Percentiles rank a stretch among this genome's conserved stretches.
phyloP scores from a whole-genome alignment of 345 rosid species.

The Stellera chamaejasme region DNA sequence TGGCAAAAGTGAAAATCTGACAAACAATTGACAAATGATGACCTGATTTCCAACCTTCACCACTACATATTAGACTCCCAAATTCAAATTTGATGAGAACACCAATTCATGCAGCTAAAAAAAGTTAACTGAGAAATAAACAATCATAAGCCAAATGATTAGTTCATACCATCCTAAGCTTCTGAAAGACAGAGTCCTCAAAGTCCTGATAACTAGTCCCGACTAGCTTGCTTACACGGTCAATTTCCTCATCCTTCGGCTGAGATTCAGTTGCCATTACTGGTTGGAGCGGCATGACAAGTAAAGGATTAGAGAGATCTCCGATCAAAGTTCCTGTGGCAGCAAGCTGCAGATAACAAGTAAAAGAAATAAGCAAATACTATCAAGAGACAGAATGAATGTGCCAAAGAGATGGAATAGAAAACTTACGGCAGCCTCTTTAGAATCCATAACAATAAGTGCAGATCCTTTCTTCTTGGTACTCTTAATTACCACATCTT shows the following conservation, averaged over 20 bases:
- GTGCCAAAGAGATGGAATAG: background rate
- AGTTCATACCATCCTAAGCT: conserved; percentile 44
- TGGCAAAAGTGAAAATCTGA: too few species aligned
- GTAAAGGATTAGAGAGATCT: conserved; percentile 60
- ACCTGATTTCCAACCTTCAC: too few species aligned
- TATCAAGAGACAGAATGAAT: too few species aligned
- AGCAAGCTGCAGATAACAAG: conserved; percentile 33
- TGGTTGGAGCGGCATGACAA: conserved; percentile 66
- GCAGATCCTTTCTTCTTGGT: conserved; percentile 74
- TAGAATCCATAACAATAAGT: conserved; percentile 67
- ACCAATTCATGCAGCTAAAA: background rate
- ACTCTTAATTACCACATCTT: conserved; percentile 67
- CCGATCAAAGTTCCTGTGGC: conserved; percentile 61
- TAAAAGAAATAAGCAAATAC: too few species aligned
- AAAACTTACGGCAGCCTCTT: conserved; percentile 64
- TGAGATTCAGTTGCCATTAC: conserved; percentile 29
- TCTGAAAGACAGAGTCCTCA: conserved; percentile 66
- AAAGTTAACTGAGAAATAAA: background rate
- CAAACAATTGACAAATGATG: too few species aligned
- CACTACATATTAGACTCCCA: too few species aligned
- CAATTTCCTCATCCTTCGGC: conserved; percentile 33
- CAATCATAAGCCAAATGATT: background rate
- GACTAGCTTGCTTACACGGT: conserved; percentile 41
- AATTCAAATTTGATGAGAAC: background rate
- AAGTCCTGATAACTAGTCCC: conserved; percentile 69